Percentiles rank a stretch among this genome's conserved stretches.
These are phyloP conservation scores for Artomyces pyxidatus DNA, from an alignment of 768 basidiomycete species.

Conservation along the genomic window DNA sequence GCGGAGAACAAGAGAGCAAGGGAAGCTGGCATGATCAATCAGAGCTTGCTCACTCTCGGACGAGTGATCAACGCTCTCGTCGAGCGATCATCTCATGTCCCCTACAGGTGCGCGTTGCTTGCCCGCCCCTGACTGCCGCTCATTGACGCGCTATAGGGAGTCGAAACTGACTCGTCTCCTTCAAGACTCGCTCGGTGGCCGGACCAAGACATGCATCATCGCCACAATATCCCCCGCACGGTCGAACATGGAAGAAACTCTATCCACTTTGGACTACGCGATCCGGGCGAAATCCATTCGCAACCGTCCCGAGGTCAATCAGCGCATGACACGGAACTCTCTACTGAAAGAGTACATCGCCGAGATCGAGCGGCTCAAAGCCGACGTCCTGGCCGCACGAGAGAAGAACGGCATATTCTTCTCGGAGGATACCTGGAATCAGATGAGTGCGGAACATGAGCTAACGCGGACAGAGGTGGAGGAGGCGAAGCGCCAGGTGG, in stretches of 20 bases:
- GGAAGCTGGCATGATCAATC: constrained; percentile 99
- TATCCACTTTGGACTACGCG: constrained; percentile 96
- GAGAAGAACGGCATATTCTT: constrained; percentile 97
- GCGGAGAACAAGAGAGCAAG: constrained; percentile 92
- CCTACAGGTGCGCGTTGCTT: constrained; percentile 63
- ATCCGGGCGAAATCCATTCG: constrained; percentile 90
- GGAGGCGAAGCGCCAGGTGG: constrained; percentile 77
- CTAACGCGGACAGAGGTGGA: constrained; percentile 67
- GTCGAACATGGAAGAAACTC: constrained; percentile 92
- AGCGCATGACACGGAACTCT: constrained; percentile 86
- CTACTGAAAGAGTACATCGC: constrained; percentile 89
- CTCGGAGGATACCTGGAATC: constrained; percentile 83
- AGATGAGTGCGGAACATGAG: constrained; percentile 73
- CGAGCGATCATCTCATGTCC: constrained; percentile 85
- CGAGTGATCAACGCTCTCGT: constrained; percentile 95
- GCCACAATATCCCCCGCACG: constrained; percentile 93
- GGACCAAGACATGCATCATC: constrained; percentile 96
- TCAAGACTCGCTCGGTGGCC: constrained; percentile 97
- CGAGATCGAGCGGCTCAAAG: constrained; percentile 90
- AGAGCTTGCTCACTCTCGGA: constrained; percentile 92
- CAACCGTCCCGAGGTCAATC: constrained; percentile 93
- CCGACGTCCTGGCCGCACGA: constrained; percentile 81
- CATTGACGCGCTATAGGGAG: constrained; percentile 45
- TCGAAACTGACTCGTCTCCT: constrained; percentile 95
- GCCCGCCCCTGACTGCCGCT: background rate